These are phyloP conservation scores for Ustilaginoidea virens DNA, from an alignment of 2,329 filamentous ascomycete genomes.

Conservation along the genomic window DNA sequence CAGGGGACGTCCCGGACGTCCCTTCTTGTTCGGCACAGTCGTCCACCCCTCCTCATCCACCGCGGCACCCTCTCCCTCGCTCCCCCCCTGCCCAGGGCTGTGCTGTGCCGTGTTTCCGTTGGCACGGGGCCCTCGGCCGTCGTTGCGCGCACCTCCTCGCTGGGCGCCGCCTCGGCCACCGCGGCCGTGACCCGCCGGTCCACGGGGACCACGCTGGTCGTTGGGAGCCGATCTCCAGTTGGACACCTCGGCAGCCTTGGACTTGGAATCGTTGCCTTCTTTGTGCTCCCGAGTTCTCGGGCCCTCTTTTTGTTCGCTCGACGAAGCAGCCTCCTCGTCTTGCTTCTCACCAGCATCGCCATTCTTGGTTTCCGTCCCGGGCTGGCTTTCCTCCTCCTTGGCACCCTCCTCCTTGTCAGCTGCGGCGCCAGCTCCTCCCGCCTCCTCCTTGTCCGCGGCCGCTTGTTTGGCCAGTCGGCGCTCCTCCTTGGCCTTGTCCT, in stretches of 20 bases:
- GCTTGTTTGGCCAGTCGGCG: constrained; percentile 44
- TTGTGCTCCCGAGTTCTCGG: constrained; percentile 26
- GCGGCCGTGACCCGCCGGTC: constrained; percentile 26
- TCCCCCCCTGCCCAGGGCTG: constrained; percentile 17
- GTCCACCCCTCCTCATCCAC: constrained; percentile 50
- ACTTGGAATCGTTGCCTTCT: constrained; percentile 34
- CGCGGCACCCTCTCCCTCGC: constrained; percentile 14
- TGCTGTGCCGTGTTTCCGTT: constrained; percentile 30
- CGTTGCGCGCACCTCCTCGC: constrained; percentile 28
- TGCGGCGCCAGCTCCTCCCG: constrained; percentile 14
- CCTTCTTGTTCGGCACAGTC: constrained; percentile 29
- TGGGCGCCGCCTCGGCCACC: constrained; percentile 17
- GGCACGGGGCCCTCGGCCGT: constrained; percentile 27
- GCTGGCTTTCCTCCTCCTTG: no score
- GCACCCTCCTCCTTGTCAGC: constrained; percentile 20
- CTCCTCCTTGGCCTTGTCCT: constrained; percentile 74
- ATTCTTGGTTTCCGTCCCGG: constrained; percentile 18
- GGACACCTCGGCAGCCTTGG: constrained; percentile 39
- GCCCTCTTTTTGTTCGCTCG: constrained; percentile 32
- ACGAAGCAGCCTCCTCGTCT: constrained; percentile 18
- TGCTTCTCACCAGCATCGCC: constrained; percentile 7
- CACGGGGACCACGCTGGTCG: constrained; percentile 28
- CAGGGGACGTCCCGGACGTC: constrained; percentile 18
- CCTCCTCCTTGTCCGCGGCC: constrained; percentile 31
- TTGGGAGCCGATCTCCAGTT: constrained; percentile 43